Base-by-base conservation (phyloP, 2,329 filamentous ascomycete genomes). In the Cordyceps cateniannulata region DNA sequence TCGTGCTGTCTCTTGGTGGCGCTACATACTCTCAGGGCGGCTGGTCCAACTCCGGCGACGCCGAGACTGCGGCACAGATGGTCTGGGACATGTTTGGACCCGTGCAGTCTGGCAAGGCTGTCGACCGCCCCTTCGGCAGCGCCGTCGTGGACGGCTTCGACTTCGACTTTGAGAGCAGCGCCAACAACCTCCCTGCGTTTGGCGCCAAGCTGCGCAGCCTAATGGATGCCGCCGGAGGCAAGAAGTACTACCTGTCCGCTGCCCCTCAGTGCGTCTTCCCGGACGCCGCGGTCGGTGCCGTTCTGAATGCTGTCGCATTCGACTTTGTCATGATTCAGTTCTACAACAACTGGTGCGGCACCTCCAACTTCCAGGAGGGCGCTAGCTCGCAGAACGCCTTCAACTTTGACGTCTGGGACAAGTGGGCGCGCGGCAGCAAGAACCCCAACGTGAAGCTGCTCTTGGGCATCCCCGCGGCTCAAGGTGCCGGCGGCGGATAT, bases 41-140 rank as follows among this genome's bases (percentile, higher is more conserved):
- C 27, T 90, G 90, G 75, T 68, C 72, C 42, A 81, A 78, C n/a
- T 66, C 76, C 1, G 64, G 72, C 0, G 80, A 76, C 0, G 87
- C 87, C 6, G 70, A 76, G 22, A 69, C 75, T 1, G 82, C 82
- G 2, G 89, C 88, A 0, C 73, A 87, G 59, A 77, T 81, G 22
- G 75, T 92, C 61, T 92, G 88, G 88, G 77, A 82, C 55, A 87
- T 86, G 64, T 91, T 91, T 70, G 89, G 89, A 2, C 85, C 88
- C 5, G 69, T 72, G 8, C 68, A 71, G 42, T 66, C 73, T 14
- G 75, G 72, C 32, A 77, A 72, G 45, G 72, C 71, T 1, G 75
- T 75, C 8, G 77, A 83, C 60, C 83, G 89, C 9, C 89, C 89
- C 1, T 91, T 91, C 69, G 86, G 86, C 59, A 72, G 75, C 14